phyloP scores from a whole-genome alignment of 2,329 filamentous ascomycete genomes.

The Neonectria sp. region DNA sequence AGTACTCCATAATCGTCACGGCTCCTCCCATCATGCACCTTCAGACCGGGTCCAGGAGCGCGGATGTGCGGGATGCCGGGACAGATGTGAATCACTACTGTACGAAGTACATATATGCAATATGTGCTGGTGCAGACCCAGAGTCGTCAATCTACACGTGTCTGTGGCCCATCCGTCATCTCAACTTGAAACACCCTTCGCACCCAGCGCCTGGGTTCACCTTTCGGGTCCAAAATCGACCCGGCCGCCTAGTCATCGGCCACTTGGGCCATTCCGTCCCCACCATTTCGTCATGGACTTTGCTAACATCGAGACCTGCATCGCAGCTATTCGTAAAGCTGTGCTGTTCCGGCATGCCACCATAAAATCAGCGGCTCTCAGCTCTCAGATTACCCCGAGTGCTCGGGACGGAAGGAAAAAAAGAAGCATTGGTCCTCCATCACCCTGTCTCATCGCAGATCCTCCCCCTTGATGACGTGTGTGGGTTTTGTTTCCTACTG shows the following conservation, averaged over 20 bases:
- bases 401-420: conserved; percentile 6
- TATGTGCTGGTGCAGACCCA: not conserved
- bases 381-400: conserved; percentile 6
- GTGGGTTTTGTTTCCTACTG: conserved; percentile 16
- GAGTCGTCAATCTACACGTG: not conserved
- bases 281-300: conserved; percentile 27
- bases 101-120: not conserved
- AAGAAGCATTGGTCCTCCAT: conserved; percentile 1
- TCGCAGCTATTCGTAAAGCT: not conserved
- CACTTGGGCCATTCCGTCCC: not conserved
- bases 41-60: not conserved
- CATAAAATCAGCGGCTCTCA: not conserved
- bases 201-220: conserved; percentile 4
- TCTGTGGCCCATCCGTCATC: conserved; percentile 3
- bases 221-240: not conserved
- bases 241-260: conserved; percentile 7
- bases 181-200: conserved; percentile 22
- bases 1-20: not conserved
- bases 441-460: not conserved
- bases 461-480: conserved; percentile 14
- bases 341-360: not conserved
- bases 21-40: not conserved
- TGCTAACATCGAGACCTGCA: conserved; percentile 3
- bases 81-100: not conserved
- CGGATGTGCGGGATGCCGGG: not conserved